Base-by-base conservation (phyloP, 108 stramenopile species). In the Thalassiosira profunda region DNA sequence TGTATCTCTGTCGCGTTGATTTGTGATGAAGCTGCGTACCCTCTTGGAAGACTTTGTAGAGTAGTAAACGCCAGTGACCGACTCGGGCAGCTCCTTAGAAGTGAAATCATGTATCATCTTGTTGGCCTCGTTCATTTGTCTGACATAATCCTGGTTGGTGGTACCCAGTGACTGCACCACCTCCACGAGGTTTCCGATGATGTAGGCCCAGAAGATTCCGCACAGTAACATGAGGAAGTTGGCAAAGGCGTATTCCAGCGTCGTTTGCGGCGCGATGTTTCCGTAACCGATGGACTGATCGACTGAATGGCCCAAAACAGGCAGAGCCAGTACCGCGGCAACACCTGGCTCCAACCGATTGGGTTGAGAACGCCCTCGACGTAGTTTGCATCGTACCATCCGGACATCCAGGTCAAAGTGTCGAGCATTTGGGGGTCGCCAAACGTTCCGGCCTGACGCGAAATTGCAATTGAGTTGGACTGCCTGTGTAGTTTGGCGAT, bases 241-340 rank as follows among this genome's bases (percentile, higher is more conserved):
- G 20, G 58, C 63, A 20, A 76, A 8, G 21, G 40, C 56, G 66
- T 66, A 82, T 47, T 82, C 80, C 18, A 26, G 0, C 1, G 25
- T 20, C 1, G 80, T 82, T 23, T 58, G 36, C 18, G 80, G 80
- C 5, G 63, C 64, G 18, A 82, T 43, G 29, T 73, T 82, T 5
- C 80, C 75, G 65, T 82, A 81, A 20, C 80, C 80, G 42, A 82
- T 77, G 14, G 43, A 42, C 76, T 82, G 51, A 82, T 64, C 42
- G 69, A 61, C 46, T 82, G 80, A n/a, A 82, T 51, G 17, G 68
- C 48, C 80, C 80, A 82, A 43, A 82, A 82, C 35, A 82, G 74
- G 30, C 64, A 76, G n/a, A 82, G 49, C 29, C 71, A 75, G 47
- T 84, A 84, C 4, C 83, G 63, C 17, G 58, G 35, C 23, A 81